Conservation (phyloP, 148 eudicot species). For the Talinum fruticosum region DNA sequence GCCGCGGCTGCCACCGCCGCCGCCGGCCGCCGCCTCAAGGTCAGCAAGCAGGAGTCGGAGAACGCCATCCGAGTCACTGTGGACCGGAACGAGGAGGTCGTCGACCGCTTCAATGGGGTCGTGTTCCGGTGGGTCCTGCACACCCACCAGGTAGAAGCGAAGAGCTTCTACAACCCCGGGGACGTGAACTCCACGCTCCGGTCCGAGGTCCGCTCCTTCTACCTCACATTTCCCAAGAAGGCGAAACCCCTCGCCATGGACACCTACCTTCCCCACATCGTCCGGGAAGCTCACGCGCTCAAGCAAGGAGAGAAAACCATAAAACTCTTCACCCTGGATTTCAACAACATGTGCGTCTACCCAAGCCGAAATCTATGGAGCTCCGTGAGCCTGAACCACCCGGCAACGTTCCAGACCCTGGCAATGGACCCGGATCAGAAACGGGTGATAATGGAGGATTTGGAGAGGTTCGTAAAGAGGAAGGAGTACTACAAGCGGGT, state of each 20-base stretch:
- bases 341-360: neutral
- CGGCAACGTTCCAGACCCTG: constrained; percentile 46
- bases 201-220: constrained; percentile 35
- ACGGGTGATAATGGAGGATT: constrained; percentile 32
- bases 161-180: constrained; percentile 21
- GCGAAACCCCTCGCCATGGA: constrained; percentile 28
- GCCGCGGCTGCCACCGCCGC: constrained; percentile 23
- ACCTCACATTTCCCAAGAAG: constrained; percentile 29
- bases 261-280: constrained; percentile 39
- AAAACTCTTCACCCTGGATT: constrained; percentile 36
- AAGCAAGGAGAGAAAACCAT: constrained; percentile 33
- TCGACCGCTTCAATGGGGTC: constrained; percentile 32
- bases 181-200: constrained; percentile 27
- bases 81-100: constrained; percentile 36
- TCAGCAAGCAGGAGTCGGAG: constrained; percentile 34
- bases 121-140: constrained; percentile 38
- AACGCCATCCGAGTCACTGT: constrained; percentile 25
- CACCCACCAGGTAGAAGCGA: constrained; percentile 11
- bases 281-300: constrained; percentile 24
- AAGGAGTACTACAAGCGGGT: constrained; percentile 43
- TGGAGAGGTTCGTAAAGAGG: constrained; percentile 43
- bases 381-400: constrained; percentile 48
- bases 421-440: constrained; percentile 46
- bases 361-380: constrained; percentile 27
- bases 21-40: constrained; percentile 32